Evolutionary conservation across 805 yeast genomes (phyloP), one percentile per base, ranked within the genome.

Genomic region (Schizosaccharomyces japonicus): DNA sequence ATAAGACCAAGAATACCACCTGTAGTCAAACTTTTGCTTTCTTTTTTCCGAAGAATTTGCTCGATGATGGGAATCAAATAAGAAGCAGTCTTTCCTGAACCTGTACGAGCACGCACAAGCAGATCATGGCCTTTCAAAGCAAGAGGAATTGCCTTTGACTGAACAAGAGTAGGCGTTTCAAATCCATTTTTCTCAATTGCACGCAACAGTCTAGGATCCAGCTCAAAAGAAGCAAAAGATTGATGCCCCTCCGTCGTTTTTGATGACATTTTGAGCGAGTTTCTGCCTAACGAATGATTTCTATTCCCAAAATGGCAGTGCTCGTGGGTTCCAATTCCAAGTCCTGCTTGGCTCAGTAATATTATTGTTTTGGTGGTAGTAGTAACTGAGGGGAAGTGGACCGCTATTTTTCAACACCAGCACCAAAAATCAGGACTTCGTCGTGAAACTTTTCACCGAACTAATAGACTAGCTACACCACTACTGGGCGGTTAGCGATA

Each of bases 41-140:
- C 57, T 53, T 19, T 55, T 27, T 48, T 40, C 29, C 66, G 64
- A 50, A 87, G 65, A 36, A 90, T 71, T 36, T 75, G 70, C 60
- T 90, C 93, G 36, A 90, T 61, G 15, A 90, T 77, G 5, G 98
- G 98, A 45, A 87, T 71, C 52, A 78, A 63, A 59, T 87, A 87
- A 1, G 95, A 93, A 8, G 82, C 80, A 0, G 96, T 87, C 62
- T 87, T 87, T 53, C 96, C 96, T 6, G 94, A 80, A 3, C 98
- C 98, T 0, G 98, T 87, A 25, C 82, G 75, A 5, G 96, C 95
- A 58, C 80, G 77, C 33, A 95, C 95, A 44, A 87, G 78, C 52
- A 87, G 79, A 60, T 87, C 95, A 64, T 84, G 78, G 58, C 78
- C 80, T 54, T 87, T 90, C 48, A 90, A 63, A 1, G 98, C 95